A percentile compares a stretch with the other conserved stretches of the same genome.
phyloP scores from a whole-genome alignment of 2,329 filamentous ascomycete genomes.

The Sporothrix brasiliensis region DNA sequence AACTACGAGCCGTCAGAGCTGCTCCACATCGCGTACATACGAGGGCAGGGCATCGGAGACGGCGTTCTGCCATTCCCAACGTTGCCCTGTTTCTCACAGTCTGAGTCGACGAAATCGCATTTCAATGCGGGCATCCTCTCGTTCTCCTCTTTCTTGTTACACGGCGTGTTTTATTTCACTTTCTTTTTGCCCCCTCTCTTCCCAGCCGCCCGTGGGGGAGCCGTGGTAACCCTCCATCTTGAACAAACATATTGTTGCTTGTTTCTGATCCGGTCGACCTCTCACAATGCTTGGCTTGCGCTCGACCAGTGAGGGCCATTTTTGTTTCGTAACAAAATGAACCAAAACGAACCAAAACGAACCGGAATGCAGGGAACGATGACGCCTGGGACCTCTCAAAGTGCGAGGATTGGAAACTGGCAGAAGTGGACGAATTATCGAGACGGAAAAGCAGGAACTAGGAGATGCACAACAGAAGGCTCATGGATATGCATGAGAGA shows the following conservation, averaged over 20 bases:
- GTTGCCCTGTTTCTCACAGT: neutral
- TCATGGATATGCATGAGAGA: constrained; percentile 9
- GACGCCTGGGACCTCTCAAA: neutral
- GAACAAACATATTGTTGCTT: neutral
- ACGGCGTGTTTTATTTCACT: neutral
- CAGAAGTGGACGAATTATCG: neutral
- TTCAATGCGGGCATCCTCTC: neutral
- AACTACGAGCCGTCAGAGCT: constrained; percentile 25
- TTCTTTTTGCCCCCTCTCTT: constrained; percentile 2
- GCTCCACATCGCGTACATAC: constrained; percentile 29
- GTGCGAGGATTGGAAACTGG: constrained; percentile 21
- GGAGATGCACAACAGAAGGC: neutral
- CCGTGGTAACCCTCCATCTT: neutral
- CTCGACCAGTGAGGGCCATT: neutral
- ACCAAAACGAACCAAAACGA: neutral
- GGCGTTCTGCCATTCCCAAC: neutral
- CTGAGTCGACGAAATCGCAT: neutral
- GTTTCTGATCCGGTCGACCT: neutral
- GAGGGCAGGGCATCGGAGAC: neutral
- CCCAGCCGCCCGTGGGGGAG: constrained; percentile 15
- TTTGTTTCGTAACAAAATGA: constrained; percentile 22
- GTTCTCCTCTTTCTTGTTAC: neutral
- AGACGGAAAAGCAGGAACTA: constrained; percentile 5
- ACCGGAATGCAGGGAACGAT: neutral
- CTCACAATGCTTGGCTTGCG: constrained; percentile 4